Conservation (phyloP, 2,329 filamentous ascomycete species). For the Pleurostoma richardsiae region DNA sequence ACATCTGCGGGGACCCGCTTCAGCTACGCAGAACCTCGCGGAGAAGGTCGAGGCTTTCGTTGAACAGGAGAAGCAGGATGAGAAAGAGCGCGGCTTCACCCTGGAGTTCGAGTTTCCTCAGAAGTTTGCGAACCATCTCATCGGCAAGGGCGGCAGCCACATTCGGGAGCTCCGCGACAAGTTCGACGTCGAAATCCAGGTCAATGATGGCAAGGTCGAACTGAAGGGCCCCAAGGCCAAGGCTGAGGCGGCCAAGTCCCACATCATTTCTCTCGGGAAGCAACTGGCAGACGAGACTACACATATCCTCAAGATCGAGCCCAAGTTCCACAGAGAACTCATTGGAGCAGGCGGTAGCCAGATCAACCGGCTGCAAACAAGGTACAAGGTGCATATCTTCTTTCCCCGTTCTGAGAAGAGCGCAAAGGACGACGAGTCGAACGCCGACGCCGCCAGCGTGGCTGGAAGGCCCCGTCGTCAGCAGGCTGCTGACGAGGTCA, state of each 20-base stretch:
- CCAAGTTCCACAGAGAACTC: conserved; percentile 89
- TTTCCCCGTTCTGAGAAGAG: conserved; percentile 71
- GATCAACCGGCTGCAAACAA: conserved; percentile 86
- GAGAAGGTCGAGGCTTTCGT: conserved; percentile 74
- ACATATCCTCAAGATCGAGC: conserved; percentile 81
- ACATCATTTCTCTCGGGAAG: conserved; percentile 75
- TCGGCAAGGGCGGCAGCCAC: conserved; percentile 63
- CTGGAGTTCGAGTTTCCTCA: conserved; percentile 89
- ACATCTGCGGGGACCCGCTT: conserved; percentile 71
- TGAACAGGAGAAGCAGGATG: conserved; percentile 83
- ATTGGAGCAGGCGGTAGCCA: conserved; percentile 85
- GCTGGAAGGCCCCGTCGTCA: conserved; percentile 59
- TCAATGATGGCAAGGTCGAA: conserved; percentile 90
- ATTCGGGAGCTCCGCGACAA: conserved; percentile 62
- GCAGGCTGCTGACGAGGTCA: conserved; percentile 82
- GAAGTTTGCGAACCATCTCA: conserved; percentile 84
- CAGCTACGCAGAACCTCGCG: conserved; percentile 66
- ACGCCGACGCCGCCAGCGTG: conserved; percentile 65
- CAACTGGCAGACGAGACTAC: conserved; percentile 89
- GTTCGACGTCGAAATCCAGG: conserved; percentile 73
- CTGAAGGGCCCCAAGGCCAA: conserved; percentile 95
- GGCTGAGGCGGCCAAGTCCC: conserved; percentile 76
- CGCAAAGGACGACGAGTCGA: conserved; percentile 63
- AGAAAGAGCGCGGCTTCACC: conserved; percentile 87
- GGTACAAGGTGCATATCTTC: conserved; percentile 92